Evolutionary conservation across 2,329 filamentous ascomycete species (phyloP), one percentile per base, ranked within the genome.

Genomic region (Aspergillus ochraceoroseus): DNA sequence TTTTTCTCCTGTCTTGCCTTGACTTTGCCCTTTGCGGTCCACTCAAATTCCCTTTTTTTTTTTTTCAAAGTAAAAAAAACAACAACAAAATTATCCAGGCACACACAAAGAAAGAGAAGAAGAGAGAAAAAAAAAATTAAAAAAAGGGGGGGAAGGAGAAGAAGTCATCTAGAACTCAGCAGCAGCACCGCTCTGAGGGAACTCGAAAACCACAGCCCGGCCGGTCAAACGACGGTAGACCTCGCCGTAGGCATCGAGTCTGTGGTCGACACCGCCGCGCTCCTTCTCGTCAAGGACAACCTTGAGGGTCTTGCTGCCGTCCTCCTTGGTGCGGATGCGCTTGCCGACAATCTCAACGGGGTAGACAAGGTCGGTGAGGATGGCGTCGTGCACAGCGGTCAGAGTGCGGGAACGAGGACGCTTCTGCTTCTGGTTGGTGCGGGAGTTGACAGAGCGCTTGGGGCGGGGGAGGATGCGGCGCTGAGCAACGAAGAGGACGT

Each of bases 251-350:
- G 90, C 95, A 76, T 98, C 92, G 63, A 98, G 87, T 72, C 92
- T 83, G 85, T 96, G 95, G 81, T 98, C 92, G 63, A 98, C 90
- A 72, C 89, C 88, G 67, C 89, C 90, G 65, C 89, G 87, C 86
- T 98, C 92, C 87, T 98, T 98, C 86, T 96, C 92, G 74, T 98
- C 92, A 48, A 98, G 83, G 68, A 98, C 80, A 71, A 98, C 87
- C 86, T 98, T 98, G 74, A 96, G 83, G 70, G 87, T 76, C 86
- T 96, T 96, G 83, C 79, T 83, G 73, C 88, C 88, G 74, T 98
- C 92, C 81, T 96, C 90, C 79, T 94, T 90, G 78, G 92, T 96
- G 74, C 92, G 86, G 71, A 89, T 75, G 68, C 92, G 88, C 87
- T 96, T 96, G 76, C 92, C 92, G 63, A 98, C 92, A 61, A 98